Base-by-base conservation (phyloP, 768 basidiomycete genomes). In the Kwoniella sp. region DNA sequence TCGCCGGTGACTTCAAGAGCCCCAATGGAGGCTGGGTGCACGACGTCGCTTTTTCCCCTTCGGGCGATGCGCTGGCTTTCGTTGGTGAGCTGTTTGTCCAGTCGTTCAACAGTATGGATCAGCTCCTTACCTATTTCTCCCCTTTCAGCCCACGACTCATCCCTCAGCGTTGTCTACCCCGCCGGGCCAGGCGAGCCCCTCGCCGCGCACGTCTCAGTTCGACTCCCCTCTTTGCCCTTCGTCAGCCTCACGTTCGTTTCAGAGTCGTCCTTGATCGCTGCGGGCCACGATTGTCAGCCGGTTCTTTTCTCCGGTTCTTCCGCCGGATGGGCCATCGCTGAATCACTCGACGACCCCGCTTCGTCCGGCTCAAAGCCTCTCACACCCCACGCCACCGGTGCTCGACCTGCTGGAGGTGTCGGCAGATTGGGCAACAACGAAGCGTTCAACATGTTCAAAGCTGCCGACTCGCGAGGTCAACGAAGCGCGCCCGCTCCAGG, bases 11-110 rank as follows among this genome's bases (percentile, higher is more conserved):
- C 80, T 99, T 90, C 79, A 79, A 85, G 38, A 92, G 89, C 73
- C 88, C 92, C 0, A 86, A 89, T 47, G 96, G 96, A 45, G 96
- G 96, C 12, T 99, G 96, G 96, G 93, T 99, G 1, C 96, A 98
- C 72, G 84, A 90, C 22, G 91, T 98, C 54, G 90, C 88, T 1
- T 99, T 99, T 83, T 98, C 95, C 25, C 96, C 95, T 3, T 91
- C 91, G 9, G 96, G 96, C n/a, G 90, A 98, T 72, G 86, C 86
- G 0, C 85, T 99, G 61, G 96, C 94, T 1, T 99, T 94, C 80
- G 90, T 89, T 54, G 90, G 95, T 96, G 71, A 81, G 92, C 85
- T 1, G 23, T 50, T 30, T 8, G 17, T 23, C 41, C 0, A 11
- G 7, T 47, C 1, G 15, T 48, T 8, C 20, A 13, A 47, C 17